These are phyloP conservation scores for Diutina rugosa DNA, from an alignment of 1,139 yeast species.

Conservation along the genomic window DNA sequence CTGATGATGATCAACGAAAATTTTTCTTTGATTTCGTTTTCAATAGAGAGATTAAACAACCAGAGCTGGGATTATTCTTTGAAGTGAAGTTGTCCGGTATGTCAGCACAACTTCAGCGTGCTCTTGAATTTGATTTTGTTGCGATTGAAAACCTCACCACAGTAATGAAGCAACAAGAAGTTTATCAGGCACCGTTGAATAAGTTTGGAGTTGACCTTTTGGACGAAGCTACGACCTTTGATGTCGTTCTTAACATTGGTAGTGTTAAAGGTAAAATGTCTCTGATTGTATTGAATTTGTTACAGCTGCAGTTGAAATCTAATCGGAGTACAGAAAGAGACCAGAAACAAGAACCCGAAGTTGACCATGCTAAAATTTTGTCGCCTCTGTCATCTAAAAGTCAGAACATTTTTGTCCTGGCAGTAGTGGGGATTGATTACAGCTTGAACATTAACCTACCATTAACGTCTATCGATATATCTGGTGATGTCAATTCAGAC, in stretches of 20 bases:
- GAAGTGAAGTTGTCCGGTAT: neutral
- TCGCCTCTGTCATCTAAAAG: neutral
- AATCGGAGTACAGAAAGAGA: neutral
- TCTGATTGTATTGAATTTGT: constrained; percentile 7
- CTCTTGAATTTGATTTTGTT: constrained; percentile 8
- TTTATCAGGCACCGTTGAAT: constrained; percentile 5
- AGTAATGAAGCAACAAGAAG: constrained; percentile 4
- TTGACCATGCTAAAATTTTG: neutral
- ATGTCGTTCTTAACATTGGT: constrained; percentile 11
- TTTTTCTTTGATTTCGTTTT: constrained; percentile 38
- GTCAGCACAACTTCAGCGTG: neutral
- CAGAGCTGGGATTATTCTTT: neutral
- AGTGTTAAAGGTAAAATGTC: constrained; percentile 15
- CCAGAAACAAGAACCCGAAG: neutral
- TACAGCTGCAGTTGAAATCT: constrained; percentile 1
- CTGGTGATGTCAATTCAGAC: neutral
- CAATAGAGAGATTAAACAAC: neutral
- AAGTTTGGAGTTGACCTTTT: constrained; percentile 6
- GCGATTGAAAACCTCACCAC: constrained; percentile 7
- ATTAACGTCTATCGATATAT: neutral
- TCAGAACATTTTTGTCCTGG: neutral
- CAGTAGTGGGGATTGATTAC: neutral
- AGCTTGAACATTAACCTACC: neutral
- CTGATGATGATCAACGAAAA: constrained; percentile 31
- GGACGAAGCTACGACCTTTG: constrained; percentile 6